Evolutionary conservation across 2,329 filamentous ascomycete genomes (phyloP).

Genomic region (Hymenoscyphus fraxineus): DNA sequence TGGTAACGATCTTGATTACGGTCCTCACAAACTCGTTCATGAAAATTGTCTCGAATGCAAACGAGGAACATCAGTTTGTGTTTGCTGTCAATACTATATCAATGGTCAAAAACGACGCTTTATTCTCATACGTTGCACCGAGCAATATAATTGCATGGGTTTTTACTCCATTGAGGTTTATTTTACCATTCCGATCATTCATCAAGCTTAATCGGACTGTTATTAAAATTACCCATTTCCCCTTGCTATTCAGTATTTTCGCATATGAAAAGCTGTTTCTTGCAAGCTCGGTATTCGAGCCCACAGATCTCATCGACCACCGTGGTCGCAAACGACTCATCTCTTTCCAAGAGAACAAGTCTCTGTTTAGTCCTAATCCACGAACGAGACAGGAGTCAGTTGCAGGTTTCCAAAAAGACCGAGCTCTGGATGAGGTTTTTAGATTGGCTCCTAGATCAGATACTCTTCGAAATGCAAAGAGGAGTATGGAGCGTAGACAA

Average conservation of each 20-base stretch:
- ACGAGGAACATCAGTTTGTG: constrained; percentile 86
- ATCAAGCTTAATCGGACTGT: constrained; percentile 83
- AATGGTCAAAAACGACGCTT: constrained; percentile 95
- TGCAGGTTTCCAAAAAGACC: constrained; percentile 83
- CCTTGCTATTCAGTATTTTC: constrained; percentile 81
- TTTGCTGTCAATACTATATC: constrained; percentile 97
- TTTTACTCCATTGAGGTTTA: constrained; percentile 75
- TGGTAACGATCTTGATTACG: constrained; percentile 91
- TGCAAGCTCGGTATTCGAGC: constrained; percentile 71
- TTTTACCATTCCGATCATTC: constrained; percentile 75
- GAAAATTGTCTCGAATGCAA: constrained; percentile 88
- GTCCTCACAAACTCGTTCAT: constrained; percentile 97
- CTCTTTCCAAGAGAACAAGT: constrained; percentile 50
- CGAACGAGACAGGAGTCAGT: constrained; percentile 82
- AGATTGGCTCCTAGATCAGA: constrained; percentile 62
- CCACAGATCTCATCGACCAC: constrained; percentile 80
- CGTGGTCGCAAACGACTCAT: constrained; percentile 48
- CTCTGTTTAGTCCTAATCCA: constrained; percentile 68
- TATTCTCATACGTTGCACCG: constrained; percentile 91
- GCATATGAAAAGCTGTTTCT: constrained; percentile 80
- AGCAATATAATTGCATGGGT: constrained; percentile 90
- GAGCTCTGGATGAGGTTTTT: constrained; percentile 88
- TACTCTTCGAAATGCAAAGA: constrained; percentile 55
- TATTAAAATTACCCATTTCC: constrained; percentile 88
- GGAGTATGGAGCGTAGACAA: constrained; percentile 62